Conservation (phyloP, 139 green algal genomes). For the Zygnema circumcarinatum region DNA sequence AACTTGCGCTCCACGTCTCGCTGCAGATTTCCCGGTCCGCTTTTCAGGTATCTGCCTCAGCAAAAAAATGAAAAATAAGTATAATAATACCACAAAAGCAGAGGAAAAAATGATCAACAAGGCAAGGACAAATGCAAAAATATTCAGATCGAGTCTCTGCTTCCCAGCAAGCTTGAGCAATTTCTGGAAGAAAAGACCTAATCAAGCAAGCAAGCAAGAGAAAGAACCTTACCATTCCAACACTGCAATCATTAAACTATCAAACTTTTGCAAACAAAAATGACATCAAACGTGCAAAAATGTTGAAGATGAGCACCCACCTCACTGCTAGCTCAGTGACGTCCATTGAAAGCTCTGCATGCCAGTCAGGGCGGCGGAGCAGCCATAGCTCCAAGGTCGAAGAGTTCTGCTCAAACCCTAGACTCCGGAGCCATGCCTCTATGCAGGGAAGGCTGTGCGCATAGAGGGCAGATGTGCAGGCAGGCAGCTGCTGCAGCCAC, state of each 20-base stretch:
- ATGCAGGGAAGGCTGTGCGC: conserved; percentile 39
- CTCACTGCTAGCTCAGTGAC: conserved; percentile 37
- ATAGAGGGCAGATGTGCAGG: conserved; percentile 35
- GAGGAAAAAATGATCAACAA: not conserved
- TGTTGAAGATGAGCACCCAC: too few species aligned
- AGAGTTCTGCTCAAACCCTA: conserved; percentile 39
- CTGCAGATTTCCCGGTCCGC: conserved; percentile 28
- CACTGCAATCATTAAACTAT: conserved; percentile 23
- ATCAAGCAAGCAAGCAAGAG: too few species aligned
- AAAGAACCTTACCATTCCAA: too few species aligned
- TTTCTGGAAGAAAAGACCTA: not conserved
- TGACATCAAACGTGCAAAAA: not conserved
- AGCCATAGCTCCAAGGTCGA: conserved; percentile 8
- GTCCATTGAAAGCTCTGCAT: conserved; percentile 47
- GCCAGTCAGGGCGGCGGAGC: conserved; percentile 28
- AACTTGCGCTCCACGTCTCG: conserved; percentile 51
- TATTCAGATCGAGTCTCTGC: not conserved
- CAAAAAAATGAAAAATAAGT: conserved; percentile 29
- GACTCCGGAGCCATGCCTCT: conserved; percentile 29
- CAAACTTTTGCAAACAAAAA: not conserved
- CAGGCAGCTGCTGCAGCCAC: conserved; percentile 37
- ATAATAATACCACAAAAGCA: too few species aligned
- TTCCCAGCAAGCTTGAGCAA: not conserved
- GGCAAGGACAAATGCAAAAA: not conserved
- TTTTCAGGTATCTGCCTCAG: conserved; percentile 47